These are phyloP conservation scores for Angomonas deanei DNA, from an alignment of 208 protist species.

Conservation along the genomic window DNA sequence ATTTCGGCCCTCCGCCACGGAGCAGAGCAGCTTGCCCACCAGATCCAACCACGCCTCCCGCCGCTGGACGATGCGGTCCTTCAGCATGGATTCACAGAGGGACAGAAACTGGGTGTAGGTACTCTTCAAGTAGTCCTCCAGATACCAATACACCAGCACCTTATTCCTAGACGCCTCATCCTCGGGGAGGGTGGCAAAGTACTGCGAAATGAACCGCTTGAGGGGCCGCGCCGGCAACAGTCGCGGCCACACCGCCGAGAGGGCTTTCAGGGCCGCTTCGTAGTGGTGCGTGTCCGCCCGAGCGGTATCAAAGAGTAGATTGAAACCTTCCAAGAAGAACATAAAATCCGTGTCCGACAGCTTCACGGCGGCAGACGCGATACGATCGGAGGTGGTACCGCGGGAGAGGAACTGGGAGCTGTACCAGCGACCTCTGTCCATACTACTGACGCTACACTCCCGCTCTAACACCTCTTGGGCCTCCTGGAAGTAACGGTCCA, in stretches of 20 bases:
- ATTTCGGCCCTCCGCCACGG: constrained; percentile 72
- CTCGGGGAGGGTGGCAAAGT: constrained; percentile 86
- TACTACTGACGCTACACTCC: constrained; percentile 47
- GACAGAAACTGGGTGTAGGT: constrained; percentile 87
- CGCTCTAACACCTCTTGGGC: constrained; percentile 67
- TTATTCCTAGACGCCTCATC: constrained; percentile 48
- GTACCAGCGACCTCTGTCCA: constrained; percentile 83
- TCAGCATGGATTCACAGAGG: constrained; percentile 84
- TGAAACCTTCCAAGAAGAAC: constrained; percentile 88
- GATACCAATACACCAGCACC: constrained; percentile 87
- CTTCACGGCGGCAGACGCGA: constrained; percentile 86
- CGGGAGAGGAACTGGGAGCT: constrained; percentile 81
- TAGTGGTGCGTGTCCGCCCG: constrained; percentile 88
- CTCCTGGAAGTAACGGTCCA: constrained; percentile 79
- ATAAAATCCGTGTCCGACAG: constrained; percentile 89
- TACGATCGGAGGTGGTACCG: constrained; percentile 84
- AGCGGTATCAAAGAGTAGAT: constrained; percentile 85
- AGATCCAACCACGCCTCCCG: constrained; percentile 84
- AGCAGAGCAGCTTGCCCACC: constrained; percentile 80
- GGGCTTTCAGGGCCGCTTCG: constrained; percentile 84
- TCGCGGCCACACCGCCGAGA: constrained; percentile 84
- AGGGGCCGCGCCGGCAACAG: constrained; percentile 78
- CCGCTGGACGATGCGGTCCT: constrained; percentile 77
- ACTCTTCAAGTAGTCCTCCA: constrained; percentile 90
- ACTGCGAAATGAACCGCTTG: constrained; percentile 85